Base-by-base conservation (phyloP, 768 basidiomycete species). In the Amanita inopinata region DNA sequence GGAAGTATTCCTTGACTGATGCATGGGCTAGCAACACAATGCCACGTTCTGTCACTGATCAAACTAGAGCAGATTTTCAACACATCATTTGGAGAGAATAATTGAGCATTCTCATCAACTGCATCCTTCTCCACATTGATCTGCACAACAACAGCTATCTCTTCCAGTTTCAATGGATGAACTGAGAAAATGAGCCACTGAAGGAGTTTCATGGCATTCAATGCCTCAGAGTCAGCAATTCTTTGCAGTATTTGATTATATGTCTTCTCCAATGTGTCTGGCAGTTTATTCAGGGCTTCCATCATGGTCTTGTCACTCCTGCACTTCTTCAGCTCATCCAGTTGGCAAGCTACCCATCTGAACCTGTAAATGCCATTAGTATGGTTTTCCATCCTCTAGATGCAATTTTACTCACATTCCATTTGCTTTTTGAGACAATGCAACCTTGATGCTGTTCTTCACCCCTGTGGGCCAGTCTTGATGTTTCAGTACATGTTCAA, bases 31-130 rank as follows among this genome's bases (percentile, higher is more conserved):
- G 14, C 20, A 24, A 25, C 6, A 38, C 23, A 12, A 25, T 38
- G 5, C 10, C 23, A 38, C 27, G 14, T 14, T 25, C n/a, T 38
- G 24, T 23, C 27, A 17, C 17, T 40, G 2, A 40, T 17, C 1
- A 40, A n/a, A 28, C 38, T 40, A 7, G 38, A 40, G 20, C 38
- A 40, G 12, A 40, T 40, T n/a, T 17, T 40, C 10, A 40, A 19
- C 7, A 28, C 15, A 28, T 39, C 38, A 17, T 25, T 17, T 27
- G 38, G 25, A 12, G 25, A 15, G 12, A 18, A 14, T 20, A 39
- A 11, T 19, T 20, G 27, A 3, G 3, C 4, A 2, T 30, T 23
- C 11, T 24, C 4, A 28, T 30, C 38, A 39, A 39, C 19, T 1
- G 15, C 15, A 24, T 39, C 18, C 15, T 18, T 27, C 8, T 39